Conservation (phyloP, 2,329 filamentous ascomycete genomes). For the Paraconiothyrium sp. region DNA sequence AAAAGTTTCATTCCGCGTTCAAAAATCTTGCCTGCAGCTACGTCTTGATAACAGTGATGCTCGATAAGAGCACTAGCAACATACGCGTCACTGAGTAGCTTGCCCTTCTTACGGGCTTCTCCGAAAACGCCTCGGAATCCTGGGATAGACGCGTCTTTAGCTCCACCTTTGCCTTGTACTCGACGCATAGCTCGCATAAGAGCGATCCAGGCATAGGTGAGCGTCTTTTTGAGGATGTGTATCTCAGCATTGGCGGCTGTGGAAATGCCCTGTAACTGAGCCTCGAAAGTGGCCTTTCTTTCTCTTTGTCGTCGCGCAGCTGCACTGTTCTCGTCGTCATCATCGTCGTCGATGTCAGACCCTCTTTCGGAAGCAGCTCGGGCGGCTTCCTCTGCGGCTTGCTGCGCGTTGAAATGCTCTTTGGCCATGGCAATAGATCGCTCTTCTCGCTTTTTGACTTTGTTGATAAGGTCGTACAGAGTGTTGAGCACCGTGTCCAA, state of each 20-base stretch:
- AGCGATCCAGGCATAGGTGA: conserved; percentile 95
- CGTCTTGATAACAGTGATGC: conserved; percentile 94
- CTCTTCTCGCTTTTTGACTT: conserved; percentile 71
- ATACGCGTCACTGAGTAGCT: conserved; percentile 93
- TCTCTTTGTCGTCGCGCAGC: conserved; percentile 47
- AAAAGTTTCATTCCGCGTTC: conserved; percentile 94
- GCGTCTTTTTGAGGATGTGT: conserved; percentile 79
- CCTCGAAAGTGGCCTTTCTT: conserved; percentile 63
- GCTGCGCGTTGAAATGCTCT: conserved; percentile 61
- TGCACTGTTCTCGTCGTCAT: conserved; percentile 57
- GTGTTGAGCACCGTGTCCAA: conserved; percentile 85
- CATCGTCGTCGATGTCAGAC: conserved; percentile 57
- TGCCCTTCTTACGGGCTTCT: conserved; percentile 85
- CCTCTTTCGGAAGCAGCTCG: conserved; percentile 50
- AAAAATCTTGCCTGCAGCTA: conserved; percentile 92
- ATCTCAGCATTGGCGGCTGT: conserved; percentile 77
- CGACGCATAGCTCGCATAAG: conserved; percentile 93
- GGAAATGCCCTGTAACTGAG: conserved; percentile 66
- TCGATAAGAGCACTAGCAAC: conserved; percentile 93
- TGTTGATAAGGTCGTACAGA: conserved; percentile 86
- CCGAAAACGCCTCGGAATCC: conserved; percentile 89
- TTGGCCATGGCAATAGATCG: conserved; percentile 66
- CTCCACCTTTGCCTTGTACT: conserved; percentile 80
- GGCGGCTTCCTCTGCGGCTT: conserved; percentile 54
- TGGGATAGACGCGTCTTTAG: conserved; percentile 64